Percentiles rank a stretch among this genome's conserved stretches.
Conservation (phyloP, 306 rosid genomes). For the Canavalia gladiata region DNA sequence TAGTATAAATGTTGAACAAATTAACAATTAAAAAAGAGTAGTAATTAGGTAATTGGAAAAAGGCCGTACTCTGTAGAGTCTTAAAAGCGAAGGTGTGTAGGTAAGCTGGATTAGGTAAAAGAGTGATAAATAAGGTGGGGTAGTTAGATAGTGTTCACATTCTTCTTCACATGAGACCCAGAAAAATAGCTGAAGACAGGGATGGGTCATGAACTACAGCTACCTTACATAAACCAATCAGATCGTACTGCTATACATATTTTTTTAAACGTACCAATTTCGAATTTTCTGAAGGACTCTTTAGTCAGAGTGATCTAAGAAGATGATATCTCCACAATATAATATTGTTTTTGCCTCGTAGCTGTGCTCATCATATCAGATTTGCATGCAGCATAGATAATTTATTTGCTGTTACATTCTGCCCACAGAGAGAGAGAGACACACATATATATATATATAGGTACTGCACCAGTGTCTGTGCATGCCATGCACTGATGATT, state of each 20-base stretch:
- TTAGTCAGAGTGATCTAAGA: slow-evolving; percentile 32
- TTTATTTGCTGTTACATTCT: slow-evolving; percentile 18
- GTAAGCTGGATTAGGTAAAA: slow-evolving; percentile 34
- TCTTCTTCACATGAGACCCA: slow-evolving; percentile 37
- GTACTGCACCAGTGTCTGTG: background rate
- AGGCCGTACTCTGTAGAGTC: background rate
- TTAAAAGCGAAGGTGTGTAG: slow-evolving; percentile 1
- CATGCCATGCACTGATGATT: slow-evolving; percentile 40
- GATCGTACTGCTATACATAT: background rate
- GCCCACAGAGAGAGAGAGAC: slow-evolving; percentile 14
- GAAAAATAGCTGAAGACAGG: slow-evolving; percentile 49
- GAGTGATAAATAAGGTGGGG: background rate
- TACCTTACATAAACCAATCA: slow-evolving; percentile 5
- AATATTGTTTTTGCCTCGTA: slow-evolving; percentile 32
- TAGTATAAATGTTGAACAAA: too few relatives aligned
- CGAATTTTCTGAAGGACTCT: slow-evolving; percentile 40
- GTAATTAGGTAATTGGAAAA: background rate
- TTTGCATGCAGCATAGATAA: slow-evolving; percentile 38
- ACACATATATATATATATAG: background rate
- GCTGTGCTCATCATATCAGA: slow-evolving; percentile 18
- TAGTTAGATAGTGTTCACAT: slow-evolving; percentile 2
- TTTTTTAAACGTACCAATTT: slow-evolving; percentile 44
- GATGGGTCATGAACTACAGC: slow-evolving; percentile 39
- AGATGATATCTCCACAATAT: slow-evolving; percentile 19
- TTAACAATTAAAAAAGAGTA: background rate